Evolutionary conservation across 129 eudicot species (phyloP), one percentile per base, ranked within the genome.

Genomic region (Tanacetum coccineum): DNA sequence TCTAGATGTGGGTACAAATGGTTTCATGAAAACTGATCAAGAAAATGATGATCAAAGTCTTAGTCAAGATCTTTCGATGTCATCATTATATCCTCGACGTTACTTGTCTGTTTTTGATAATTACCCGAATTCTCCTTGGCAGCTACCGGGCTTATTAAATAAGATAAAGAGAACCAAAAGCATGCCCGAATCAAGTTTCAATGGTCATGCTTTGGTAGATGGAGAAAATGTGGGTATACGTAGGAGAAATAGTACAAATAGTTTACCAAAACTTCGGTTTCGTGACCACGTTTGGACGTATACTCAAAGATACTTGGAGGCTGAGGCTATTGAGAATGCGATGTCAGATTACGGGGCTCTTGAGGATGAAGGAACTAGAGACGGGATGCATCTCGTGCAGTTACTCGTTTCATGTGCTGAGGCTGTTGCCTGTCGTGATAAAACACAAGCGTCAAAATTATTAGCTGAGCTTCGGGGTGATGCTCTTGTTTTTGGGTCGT

Each of bases 401-500:
- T 79, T 73, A 18, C 86, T 89, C 9, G 74, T 89, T 32, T 83
- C 87, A 9, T 85, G 90, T 52, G 93, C 93, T 1, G 96, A 89
- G 70, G 96, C 87, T 1, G 96, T 89, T 59, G 96, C 96, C 15
- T 89, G 96, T 28, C 80, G 96, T 0, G 93, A 89, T 48, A 85
- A 81, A 51, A n/a, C 81, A 0, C 93, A 83, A 10, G 90, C 96
- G 47, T 74, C 90, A 7, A 65, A 62, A 21, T 59, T 89, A 59
- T 74, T 89, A 26, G 80, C 90, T 5, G 77, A 89, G 81, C 92
- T 89, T 26, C 84, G 84, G 0, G 67, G 84, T 48, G 79, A 79
- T 51, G 93, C 96, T 0, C 59, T 85, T 13, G 93, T 85, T 4
- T 83, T 89, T 61, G 90, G 94, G 25, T 81, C 96, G 3, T 62